Evolutionary conservation across 2,329 filamentous ascomycete genomes (phyloP), one percentile per base, ranked within the genome.

Genomic region (Botrytis sinoallii): DNA sequence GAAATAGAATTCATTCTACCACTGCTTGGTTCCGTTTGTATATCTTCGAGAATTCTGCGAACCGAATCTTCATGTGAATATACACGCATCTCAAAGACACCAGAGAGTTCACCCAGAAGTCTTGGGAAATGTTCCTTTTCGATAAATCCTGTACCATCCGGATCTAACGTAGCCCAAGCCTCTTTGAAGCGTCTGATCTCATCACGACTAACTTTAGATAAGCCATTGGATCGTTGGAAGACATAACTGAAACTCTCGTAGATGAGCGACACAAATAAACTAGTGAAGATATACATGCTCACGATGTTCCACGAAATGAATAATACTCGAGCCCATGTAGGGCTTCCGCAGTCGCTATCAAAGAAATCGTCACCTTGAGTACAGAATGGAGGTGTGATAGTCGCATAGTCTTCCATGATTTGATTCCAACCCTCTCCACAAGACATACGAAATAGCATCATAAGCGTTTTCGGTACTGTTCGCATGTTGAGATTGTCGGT

Each of bases 221-320:
- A 88, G n/a, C 94, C 94, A 80, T 93, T 97, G 75, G 95, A 98
- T 76, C 94, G 90, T 84, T 99, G 97, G 82, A 98, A 99, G 76
- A 99, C 96, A 80, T 99, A 99, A 82, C 94, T 97, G 87, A 99
- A 99, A 83, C 95, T 98, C 85, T 99, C 96, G 84, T 97, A 99
- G 78, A 99, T 99, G 82, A 99, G 90, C 67, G 96, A 99, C 74
- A 99, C 95, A 82, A 99, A 99, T 81, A 99, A 85, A 80, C 95
- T 98, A 81, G 98, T 95, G 80, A 99, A 99, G 80, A 99, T 97
- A 84, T 99, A 99, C 96, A 99, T 99, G 92, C 95, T 98, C 83
- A 99, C 88, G 79, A 99, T 95, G 85, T 99, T 99, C 96, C 96
- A 99, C 7, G 92, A 90, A 74, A 98, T 94, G 85, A 99, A 99